Base-by-base conservation (phyloP, 2,329 filamentous ascomycete species). In the Myriangium duriaei region DNA sequence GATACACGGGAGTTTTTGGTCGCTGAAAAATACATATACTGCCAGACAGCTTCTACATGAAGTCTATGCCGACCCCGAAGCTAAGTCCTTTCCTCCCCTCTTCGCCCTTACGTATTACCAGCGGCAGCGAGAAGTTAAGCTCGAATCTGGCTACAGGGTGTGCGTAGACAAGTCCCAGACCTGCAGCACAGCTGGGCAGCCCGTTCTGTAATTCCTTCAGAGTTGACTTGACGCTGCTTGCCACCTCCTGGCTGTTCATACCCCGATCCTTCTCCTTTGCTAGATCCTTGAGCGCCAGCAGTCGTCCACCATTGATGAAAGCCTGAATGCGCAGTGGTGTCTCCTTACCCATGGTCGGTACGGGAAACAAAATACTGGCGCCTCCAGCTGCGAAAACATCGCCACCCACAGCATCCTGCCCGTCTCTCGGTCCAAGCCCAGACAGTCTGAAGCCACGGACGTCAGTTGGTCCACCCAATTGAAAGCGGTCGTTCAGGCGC, bases 31-130 rank as follows among this genome's bases (percentile, higher is more conserved):
- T n/a, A n/a, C n/a, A n/a, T n/a, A n/a, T n/a, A n/a, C n/a, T n/a
- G n/a, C n/a, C n/a, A n/a, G n/a, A n/a, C 32, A 29, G 9, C 12
- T 35, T 45, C 46, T 81, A 96, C 69, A 96, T 63, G 57, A 98
- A 95, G 63, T 83, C 92, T 54, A 98, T 86, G 34, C 91, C 91
- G 29, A 98, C 84, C n/a, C 91, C 91, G 51, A 98, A 79, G 57
- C 91, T 86, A 46, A 98, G 56, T 1, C 91, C 91, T 64, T 98
- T 98, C 39, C 88, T 75, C 11, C 76, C 79, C 50, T 91, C 79
- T 62, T 98, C 91, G 24, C 85, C 86, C 46, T 72, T 79, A 42
- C 91, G 72, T 52, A 85, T 59, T 12, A 88, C 79, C 42, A 98
- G 58, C 1, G 91, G 91, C 48, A 98, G 59, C 50, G 82, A 86